Evolutionary conservation across 2,329 filamentous ascomycete genomes (phyloP).

Genomic region (Elsinoe arachidis): DNA sequence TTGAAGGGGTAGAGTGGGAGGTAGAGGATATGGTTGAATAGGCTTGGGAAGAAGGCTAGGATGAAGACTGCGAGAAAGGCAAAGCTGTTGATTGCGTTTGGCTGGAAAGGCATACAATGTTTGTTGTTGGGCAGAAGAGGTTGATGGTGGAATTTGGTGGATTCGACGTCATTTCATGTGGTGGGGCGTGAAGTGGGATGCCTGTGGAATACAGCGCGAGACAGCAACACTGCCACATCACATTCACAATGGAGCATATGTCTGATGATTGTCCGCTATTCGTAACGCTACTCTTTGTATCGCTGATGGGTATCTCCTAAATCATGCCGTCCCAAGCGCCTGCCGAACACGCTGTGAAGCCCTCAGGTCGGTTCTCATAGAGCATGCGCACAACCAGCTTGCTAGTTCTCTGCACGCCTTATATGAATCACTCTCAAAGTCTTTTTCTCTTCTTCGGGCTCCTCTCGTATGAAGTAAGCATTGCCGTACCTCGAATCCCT

Average conservation of each 20-base stretch:
- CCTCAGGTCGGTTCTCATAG: not conserved
- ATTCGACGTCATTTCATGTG: conserved; percentile 12
- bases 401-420: not conserved
- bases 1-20: conserved; percentile 29
- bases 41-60: conserved; percentile 41
- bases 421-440: not conserved
- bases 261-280: not conserved
- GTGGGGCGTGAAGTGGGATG: not conserved
- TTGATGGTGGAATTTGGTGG: conserved; percentile 7
- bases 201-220: too few relatives aligned
- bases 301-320: not conserved
- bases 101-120: conserved; percentile 19
- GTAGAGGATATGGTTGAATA: conserved; percentile 34
- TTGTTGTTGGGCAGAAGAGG: conserved; percentile 13
- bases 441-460: conserved; percentile 17
- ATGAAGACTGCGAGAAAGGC: conserved; percentile 42
- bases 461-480: conserved; percentile 27
- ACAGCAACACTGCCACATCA: too few relatives aligned
- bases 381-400: not conserved
- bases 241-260: too few relatives aligned
- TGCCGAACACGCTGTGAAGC: not conserved
- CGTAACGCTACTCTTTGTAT: not conserved
- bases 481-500: conserved; percentile 27
- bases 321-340: not conserved
- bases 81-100: conserved; percentile 32